phyloP scores from a whole-genome alignment of 768 basidiomycete species.

The Kwoniella heveanensis region DNA sequence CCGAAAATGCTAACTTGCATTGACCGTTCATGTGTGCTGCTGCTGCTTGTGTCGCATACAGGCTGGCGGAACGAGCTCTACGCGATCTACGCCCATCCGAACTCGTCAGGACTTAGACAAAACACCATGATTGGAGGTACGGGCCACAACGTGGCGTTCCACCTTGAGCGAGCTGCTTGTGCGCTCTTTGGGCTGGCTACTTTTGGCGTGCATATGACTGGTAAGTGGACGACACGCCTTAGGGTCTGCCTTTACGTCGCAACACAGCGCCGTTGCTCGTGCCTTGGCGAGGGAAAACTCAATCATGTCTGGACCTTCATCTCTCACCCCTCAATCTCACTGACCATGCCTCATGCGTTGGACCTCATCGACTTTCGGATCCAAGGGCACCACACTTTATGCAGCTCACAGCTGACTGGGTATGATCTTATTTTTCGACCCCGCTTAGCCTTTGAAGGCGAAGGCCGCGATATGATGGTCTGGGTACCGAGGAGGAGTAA shows the following conservation, averaged over 20 bases:
- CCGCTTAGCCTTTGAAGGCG: conserved; percentile 50
- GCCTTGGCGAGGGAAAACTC: too few relatives aligned
- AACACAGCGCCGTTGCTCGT: too few relatives aligned
- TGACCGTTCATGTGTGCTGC: neutral
- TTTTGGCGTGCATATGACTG: conserved; percentile 87
- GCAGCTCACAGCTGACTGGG: too few relatives aligned
- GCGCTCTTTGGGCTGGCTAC: conserved; percentile 86
- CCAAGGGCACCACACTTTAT: too few relatives aligned
- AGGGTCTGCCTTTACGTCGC: too few relatives aligned
- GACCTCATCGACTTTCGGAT: too few relatives aligned
- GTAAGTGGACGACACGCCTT: conserved; percentile 28
- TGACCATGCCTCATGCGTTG: too few relatives aligned
- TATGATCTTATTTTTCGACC: too few relatives aligned
- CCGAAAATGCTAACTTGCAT: too few relatives aligned
- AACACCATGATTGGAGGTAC: conserved; percentile 12
- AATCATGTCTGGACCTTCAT: too few relatives aligned
- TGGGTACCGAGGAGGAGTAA: conserved; percentile 86
- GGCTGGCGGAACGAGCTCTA: conserved; percentile 90
- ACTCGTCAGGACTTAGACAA: conserved; percentile 30
- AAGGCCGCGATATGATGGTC: conserved; percentile 60
- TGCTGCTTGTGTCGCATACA: conserved; percentile 60
- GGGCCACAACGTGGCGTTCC: conserved; percentile 63
- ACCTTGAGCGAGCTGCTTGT: conserved; percentile 86
- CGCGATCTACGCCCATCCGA: conserved; percentile 55
- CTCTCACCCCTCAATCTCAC: too few relatives aligned